These are phyloP conservation scores for Erodium trifolium DNA, from an alignment of 441 rosid species.

Conservation along the genomic window DNA sequence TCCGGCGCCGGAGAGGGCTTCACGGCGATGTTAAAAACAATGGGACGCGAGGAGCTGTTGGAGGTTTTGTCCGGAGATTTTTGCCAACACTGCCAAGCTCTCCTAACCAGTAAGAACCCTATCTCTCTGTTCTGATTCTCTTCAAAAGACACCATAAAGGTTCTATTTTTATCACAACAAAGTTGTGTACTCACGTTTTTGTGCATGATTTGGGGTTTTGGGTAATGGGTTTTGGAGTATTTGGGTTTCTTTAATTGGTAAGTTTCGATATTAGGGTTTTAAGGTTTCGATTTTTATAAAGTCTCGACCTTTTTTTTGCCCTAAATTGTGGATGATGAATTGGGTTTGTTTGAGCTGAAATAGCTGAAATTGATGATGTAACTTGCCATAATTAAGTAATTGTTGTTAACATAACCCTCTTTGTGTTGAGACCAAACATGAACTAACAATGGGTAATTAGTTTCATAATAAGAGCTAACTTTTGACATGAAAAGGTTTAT, in stretches of 20 bases:
- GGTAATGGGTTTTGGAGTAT: not conserved
- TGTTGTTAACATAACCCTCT: no score
- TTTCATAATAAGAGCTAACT: not conserved
- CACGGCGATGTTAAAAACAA: slow-evolving; percentile 15
- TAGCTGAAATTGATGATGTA: not conserved
- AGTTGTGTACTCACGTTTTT: not conserved
- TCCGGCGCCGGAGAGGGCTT: slow-evolving; percentile 1
- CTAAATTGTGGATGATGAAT: not conserved
- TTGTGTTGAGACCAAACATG: not conserved
- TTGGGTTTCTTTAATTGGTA: not conserved
- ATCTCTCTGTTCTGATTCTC: not conserved
- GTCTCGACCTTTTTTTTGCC: not conserved
- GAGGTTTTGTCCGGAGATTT: slow-evolving; percentile 28
- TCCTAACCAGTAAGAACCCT: slow-evolving; percentile 18
- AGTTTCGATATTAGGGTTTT: not conserved
- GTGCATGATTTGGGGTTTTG: not conserved
- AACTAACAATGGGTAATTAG: not conserved
- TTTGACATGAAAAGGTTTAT: not conserved
- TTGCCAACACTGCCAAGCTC: slow-evolving; percentile 24
- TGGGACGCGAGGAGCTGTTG: slow-evolving; percentile 23
- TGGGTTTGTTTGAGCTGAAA: not conserved
- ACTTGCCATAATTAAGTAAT: not conserved
- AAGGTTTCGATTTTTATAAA: not conserved
- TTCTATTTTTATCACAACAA: slow-evolving; percentile 11
- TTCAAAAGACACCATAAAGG: not conserved